Percentiles rank a stretch among this genome's conserved stretches.
These are phyloP conservation scores for Aegilops longissima DNA, from an alignment of 176 grass and related monocot species.

Conservation along the genomic window DNA sequence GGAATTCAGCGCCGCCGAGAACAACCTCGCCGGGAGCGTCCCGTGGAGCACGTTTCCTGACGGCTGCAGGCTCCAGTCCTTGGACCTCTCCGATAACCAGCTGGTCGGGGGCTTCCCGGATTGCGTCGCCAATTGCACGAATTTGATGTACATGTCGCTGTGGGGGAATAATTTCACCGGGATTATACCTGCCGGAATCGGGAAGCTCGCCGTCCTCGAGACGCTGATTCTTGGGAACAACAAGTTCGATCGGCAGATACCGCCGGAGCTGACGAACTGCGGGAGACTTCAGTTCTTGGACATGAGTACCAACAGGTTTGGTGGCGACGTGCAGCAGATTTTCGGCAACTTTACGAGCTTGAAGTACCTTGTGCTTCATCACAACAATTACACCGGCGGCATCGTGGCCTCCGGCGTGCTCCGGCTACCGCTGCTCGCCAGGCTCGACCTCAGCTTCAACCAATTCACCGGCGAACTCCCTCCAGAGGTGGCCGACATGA, in stretches of 20 bases:
- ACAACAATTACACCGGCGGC: constrained; percentile 68
- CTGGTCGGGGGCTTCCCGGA: constrained; percentile 51
- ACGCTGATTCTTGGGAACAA: constrained; percentile 67
- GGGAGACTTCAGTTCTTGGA: constrained; percentile 61
- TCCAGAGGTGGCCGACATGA: constrained; percentile 48
- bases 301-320: constrained; percentile 59
- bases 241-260: constrained; percentile 45
- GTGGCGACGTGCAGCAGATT: constrained; percentile 62
- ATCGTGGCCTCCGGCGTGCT: constrained; percentile 76
- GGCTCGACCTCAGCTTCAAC: constrained; percentile 88
- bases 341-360: constrained; percentile 54
- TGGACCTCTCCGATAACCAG: constrained; percentile 67
- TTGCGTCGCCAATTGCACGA: constrained; percentile 56
- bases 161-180: constrained; percentile 66
- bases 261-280: constrained; percentile 60
- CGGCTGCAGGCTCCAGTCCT: constrained; percentile 44
- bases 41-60: constrained; percentile 29
- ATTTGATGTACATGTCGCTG: constrained; percentile 52
- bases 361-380: constrained; percentile 55
- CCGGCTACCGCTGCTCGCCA: constrained; percentile 41
- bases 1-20: constrained; percentile 61
- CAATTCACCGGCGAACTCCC: constrained; percentile 57
- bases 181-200: constrained; percentile 55
- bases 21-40: constrained; percentile 58
- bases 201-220: constrained; percentile 41